Percentiles rank a stretch among this genome's conserved stretches.
Evolutionary conservation across 495 filamentous ascomycete species (phyloP).

Genomic region (Aspergillus ostianus): DNA sequence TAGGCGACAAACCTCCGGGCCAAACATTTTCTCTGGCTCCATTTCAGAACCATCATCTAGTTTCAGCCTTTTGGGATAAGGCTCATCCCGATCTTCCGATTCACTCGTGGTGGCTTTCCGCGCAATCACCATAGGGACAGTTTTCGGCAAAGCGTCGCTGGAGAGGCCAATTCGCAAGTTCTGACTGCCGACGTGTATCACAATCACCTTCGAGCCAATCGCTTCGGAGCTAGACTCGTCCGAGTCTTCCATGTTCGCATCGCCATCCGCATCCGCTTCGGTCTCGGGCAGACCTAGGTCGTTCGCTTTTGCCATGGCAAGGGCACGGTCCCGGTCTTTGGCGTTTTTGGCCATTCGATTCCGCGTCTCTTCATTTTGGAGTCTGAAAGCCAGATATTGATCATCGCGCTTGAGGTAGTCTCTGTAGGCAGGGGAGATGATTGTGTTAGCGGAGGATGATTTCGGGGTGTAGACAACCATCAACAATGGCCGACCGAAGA

Average conservation of each 20-base stretch:
- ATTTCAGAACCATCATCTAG: constrained; percentile 57
- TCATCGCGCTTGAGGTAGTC: constrained; percentile 98
- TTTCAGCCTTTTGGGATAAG: constrained; percentile 84
- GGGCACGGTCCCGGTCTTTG: constrained; percentile 80
- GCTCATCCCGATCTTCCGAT: constrained; percentile 77
- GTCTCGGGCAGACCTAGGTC: constrained; percentile 45
- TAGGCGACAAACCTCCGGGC: constrained; percentile 64
- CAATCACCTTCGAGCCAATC: constrained; percentile 87
- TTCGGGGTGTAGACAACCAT: background rate
- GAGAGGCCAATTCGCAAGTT: constrained; percentile 90
- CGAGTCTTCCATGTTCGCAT: constrained; percentile 63
- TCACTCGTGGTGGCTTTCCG: constrained; percentile 72
- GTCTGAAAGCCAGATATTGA: constrained; percentile 82
- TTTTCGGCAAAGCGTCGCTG: constrained; percentile 91
- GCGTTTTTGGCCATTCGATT: constrained; percentile 78
- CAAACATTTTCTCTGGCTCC: constrained; percentile 76
- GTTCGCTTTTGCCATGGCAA: constrained; percentile 61
- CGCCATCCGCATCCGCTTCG: constrained; percentile 56
- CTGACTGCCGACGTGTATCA: constrained; percentile 97
- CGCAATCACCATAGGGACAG: constrained; percentile 89
- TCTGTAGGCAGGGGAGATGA: constrained; percentile 38
- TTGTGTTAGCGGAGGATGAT: constrained; percentile 6
- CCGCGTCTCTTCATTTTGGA: constrained; percentile 78
- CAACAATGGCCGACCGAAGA: background rate
- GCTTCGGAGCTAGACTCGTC: constrained; percentile 57